phyloP scores from a whole-genome alignment of 495 filamentous ascomycete genomes.

The Penicillium parvum region DNA sequence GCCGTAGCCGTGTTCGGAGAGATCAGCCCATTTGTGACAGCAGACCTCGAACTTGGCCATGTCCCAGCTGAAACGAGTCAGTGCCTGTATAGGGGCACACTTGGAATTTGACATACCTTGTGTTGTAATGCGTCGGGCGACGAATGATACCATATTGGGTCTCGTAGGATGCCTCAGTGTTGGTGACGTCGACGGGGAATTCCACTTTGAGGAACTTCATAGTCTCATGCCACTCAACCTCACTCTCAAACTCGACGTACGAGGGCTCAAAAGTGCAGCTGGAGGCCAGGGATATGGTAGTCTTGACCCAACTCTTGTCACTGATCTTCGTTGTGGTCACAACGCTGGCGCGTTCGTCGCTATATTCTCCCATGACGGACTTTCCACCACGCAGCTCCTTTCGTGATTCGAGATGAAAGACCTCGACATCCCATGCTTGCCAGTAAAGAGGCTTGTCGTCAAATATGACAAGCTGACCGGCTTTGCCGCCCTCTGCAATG shows the following conservation, averaged over 20 bases:
- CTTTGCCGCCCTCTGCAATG: slow-evolving; percentile 72
- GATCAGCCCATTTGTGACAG: slow-evolving; percentile 95
- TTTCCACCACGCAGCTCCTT: slow-evolving; percentile 62
- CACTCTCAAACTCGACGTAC: slow-evolving; percentile 71
- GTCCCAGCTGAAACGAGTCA: slow-evolving; percentile 63
- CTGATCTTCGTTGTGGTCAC: slow-evolving; percentile 80
- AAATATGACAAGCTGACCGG: slow-evolving; percentile 90
- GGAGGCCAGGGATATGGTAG: slow-evolving; percentile 74
- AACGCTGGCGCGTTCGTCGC: slow-evolving; percentile 71
- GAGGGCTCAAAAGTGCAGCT: slow-evolving; percentile 58
- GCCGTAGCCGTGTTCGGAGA: slow-evolving; percentile 88
- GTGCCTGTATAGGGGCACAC: slow-evolving; percentile 4
- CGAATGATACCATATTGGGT: slow-evolving; percentile 86
- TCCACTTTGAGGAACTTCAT: slow-evolving; percentile 99
- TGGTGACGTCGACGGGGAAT: slow-evolving; percentile 88
- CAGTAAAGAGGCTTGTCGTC: slow-evolving; percentile 98
- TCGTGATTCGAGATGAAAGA: slow-evolving; percentile 87
- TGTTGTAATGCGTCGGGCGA: slow-evolving; percentile 94
- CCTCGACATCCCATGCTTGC: slow-evolving; percentile 99
- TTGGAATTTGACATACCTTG: slow-evolving; percentile 44
- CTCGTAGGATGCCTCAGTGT: slow-evolving; percentile 93
- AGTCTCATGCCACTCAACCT: slow-evolving; percentile 88
- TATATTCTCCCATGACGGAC: slow-evolving; percentile 67
- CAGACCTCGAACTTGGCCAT: slow-evolving; percentile 99
- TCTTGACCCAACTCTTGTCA: slow-evolving; percentile 80